phyloP scores from a whole-genome alignment of 371 early-diverging fungal species.

The Mucor ambiguus region DNA sequence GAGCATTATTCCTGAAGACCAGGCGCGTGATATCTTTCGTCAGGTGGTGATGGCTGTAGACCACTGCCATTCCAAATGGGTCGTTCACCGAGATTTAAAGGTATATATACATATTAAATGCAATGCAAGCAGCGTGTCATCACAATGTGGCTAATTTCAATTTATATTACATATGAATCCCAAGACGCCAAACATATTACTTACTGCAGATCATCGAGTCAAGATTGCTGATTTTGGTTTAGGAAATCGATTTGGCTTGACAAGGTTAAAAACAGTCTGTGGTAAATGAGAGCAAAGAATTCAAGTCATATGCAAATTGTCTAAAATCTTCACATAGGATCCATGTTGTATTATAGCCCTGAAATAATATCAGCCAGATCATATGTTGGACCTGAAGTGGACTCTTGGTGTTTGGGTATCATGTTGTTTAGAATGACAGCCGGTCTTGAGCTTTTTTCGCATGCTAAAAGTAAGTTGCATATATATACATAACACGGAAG shows the following conservation, averaged over 20 bases:
- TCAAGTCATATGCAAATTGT: background rate
- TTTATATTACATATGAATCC: background rate
- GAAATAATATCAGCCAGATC: constrained; percentile 65
- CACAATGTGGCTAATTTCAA: background rate
- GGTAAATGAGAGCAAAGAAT: constrained; percentile 37
- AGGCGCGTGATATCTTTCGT: constrained; percentile 69
- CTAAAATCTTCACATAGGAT: constrained; percentile 26
- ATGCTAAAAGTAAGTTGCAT: constrained; percentile 56
- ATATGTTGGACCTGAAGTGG: constrained; percentile 70
- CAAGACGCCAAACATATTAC: constrained; percentile 58
- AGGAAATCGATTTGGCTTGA: constrained; percentile 70
- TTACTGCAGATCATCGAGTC: constrained; percentile 46
- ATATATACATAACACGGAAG: background rate
- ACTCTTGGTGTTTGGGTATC: constrained; percentile 85
- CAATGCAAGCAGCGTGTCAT: background rate
- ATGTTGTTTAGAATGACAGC: constrained; percentile 89
- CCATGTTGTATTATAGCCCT: constrained; percentile 59
- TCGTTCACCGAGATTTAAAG: constrained; percentile 84
- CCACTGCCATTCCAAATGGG: constrained; percentile 73
- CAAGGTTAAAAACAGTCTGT: constrained; percentile 78
- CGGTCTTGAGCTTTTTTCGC: constrained; percentile 88
- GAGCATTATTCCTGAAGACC: constrained; percentile 53
- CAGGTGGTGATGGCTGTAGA: constrained; percentile 72
- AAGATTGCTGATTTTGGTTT: constrained; percentile 86
- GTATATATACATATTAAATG: constrained; percentile 28